A percentile compares a stretch with the other conserved stretches of the same genome.
phyloP scores from a whole-genome alignment of 306 rosid genomes.

The Dryas octopetala region DNA sequence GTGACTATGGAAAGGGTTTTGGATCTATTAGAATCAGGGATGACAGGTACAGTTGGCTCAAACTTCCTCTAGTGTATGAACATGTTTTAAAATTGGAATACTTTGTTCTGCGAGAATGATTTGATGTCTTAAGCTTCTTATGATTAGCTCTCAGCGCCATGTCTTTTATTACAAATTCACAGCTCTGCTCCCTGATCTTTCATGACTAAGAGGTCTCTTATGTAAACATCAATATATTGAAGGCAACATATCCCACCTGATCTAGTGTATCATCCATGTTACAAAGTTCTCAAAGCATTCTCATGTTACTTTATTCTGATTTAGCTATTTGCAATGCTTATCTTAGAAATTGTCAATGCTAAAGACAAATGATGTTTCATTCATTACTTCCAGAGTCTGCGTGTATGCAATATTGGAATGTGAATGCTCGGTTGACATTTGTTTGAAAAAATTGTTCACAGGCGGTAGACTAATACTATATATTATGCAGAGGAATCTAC shows the following conservation, averaged over 20 bases:
- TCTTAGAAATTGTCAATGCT: background rate
- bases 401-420: background rate
- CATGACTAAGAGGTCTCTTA: background rate
- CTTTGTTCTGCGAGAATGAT: background rate
- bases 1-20: background rate
- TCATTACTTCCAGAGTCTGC: background rate
- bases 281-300: background rate
- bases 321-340: background rate
- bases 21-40: background rate
- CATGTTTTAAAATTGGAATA: too few relatives aligned
- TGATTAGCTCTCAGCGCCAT: background rate
- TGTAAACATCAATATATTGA: background rate
- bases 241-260: background rate
- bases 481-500: slow-evolving; percentile 71
- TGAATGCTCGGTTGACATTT: background rate
- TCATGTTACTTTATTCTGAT: background rate
- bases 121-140: background rate
- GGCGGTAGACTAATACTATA: background rate
- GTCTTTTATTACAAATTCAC: background rate
- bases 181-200: background rate
- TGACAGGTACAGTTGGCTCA: background rate
- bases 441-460: background rate
- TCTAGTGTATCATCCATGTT: background rate
- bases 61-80: background rate
- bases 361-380: background rate